These are phyloP conservation scores for Auriscalpium orientale DNA, from an alignment of 768 basidiomycete species.

Conservation along the genomic window DNA sequence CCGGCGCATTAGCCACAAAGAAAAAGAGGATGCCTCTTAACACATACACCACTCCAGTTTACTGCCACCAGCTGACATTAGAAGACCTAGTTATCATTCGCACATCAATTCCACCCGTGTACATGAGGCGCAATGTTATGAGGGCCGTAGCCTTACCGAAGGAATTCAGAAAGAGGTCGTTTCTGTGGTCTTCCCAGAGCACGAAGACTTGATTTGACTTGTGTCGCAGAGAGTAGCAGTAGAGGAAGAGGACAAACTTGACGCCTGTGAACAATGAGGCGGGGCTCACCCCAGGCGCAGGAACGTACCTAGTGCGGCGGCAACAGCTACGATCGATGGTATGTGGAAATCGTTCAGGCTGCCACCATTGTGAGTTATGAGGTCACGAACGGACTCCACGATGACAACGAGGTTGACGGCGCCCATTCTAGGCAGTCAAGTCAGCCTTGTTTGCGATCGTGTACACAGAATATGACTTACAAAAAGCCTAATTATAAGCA, in stretches of 20 bases:
- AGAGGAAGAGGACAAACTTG: constrained; percentile 82
- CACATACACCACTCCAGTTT: constrained; percentile 75
- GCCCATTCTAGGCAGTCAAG: constrained; percentile 56
- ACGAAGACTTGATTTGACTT: constrained; percentile 88
- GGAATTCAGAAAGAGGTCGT: constrained; percentile 81
- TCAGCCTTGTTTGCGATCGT: not conserved
- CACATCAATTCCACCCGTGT: not conserved
- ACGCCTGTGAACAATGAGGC: constrained; percentile 41
- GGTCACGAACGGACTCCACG: constrained; percentile 75
- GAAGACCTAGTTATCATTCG: constrained; percentile 43
- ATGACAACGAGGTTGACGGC: constrained; percentile 88
- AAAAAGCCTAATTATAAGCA: constrained; percentile 35
- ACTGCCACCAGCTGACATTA: constrained; percentile 79
- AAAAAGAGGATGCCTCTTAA: constrained; percentile 5
- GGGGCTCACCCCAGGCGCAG: not conserved
- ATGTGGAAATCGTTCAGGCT: constrained; percentile 64
- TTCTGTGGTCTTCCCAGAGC: constrained; percentile 96
- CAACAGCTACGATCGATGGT: constrained; percentile 77
- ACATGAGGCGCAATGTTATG: no score
- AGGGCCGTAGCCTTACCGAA: constrained; percentile 41
- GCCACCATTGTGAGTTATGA: constrained; percentile 50
- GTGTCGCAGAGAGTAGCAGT: constrained; percentile 71
- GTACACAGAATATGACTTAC: constrained; percentile 22
- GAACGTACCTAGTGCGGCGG: constrained; percentile 64
- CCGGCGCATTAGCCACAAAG: not conserved